Base-by-base conservation (phyloP, 1,139 yeast genomes). In the Hansenula sp. region DNA sequence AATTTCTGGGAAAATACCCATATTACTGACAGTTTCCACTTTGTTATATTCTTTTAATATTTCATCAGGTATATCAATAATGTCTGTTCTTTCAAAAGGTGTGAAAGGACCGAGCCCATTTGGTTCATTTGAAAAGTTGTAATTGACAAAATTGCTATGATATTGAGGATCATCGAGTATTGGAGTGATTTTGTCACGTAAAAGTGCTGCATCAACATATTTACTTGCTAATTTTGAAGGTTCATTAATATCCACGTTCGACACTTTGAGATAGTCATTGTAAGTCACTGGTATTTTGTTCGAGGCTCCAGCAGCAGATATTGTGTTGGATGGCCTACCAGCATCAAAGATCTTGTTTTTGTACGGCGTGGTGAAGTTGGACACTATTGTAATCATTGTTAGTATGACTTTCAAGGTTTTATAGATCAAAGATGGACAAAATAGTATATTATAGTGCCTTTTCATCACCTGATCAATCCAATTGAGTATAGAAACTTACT, bases 1-100 rank as follows among this genome's bases (percentile, higher is more conserved):
- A 32, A 92, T 75, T 44, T 84, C 90, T 0, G 92, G 78, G 51
- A 92, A 82, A 37, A 90, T 65, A 9, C 98, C 98, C 78, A 87
- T 82, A 46, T 82, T 82, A 26, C 90, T 79, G 36, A 70, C 73
- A 43, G 79, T 74, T 54, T 82, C 82, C 13, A 89, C 76, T 38
- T 79, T 74, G 30, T 63, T 51, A 57, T 83, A 79, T 52, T 86
- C 90, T 46, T 82, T 87, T 51, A 86, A 77, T 48, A 89, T 80
- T 47, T 77, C 79, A 59, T 89, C 96, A 1, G 97, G 97, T 40
- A 90, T 77, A 55, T 77, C 79, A 44, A 81, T 71, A 43, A 82
- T 80, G 35, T 76, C 75, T 5, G 81, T 69, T 52, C 83, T 81
- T 52, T 80, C 90, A 59, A 88, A 89, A 10, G 96, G 83, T n/a